Conservation (phyloP, 805 yeast species). For the Sungouiozyma intestinalis region DNA sequence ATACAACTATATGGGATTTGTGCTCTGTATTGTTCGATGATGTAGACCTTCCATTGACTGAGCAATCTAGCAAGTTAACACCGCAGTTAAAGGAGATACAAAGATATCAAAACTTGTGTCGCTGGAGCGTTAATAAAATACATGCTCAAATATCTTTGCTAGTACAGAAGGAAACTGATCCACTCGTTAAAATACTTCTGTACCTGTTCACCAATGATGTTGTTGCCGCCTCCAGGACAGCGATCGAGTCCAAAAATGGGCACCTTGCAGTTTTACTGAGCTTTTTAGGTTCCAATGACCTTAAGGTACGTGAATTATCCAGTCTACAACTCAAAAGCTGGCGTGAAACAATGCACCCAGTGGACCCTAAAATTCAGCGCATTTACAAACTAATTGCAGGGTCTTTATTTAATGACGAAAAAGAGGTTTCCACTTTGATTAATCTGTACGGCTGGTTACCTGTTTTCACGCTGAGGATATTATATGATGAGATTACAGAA, state of each 20-base stretch:
- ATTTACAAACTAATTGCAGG: slow-evolving; percentile 60
- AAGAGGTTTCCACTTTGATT: slow-evolving; percentile 27
- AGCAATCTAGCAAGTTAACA: slow-evolving; percentile 12
- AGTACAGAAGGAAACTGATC: slow-evolving; percentile 28
- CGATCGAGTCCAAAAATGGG: slow-evolving; percentile 49
- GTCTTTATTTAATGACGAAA: slow-evolving; percentile 24
- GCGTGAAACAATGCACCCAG: slow-evolving; percentile 35
- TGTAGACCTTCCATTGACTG: slow-evolving; percentile 7
- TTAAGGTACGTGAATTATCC: slow-evolving; percentile 46
- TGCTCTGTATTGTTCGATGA: slow-evolving; percentile 55
- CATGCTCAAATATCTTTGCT: slow-evolving; percentile 27
- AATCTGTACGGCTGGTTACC: slow-evolving; percentile 56
- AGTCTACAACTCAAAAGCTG: slow-evolving; percentile 54
- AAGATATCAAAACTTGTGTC: slow-evolving; percentile 38
- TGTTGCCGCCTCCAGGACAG: slow-evolving; percentile 48
- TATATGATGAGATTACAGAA: slow-evolving; percentile 45
- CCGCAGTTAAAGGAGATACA: slow-evolving; percentile 20
- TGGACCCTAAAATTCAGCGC: slow-evolving; percentile 44
- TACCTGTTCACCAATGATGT: slow-evolving; percentile 46
- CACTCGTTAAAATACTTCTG: slow-evolving; percentile 42
- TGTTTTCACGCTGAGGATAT: slow-evolving; percentile 46
- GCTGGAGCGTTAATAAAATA: slow-evolving; percentile 47
- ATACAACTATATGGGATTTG: slow-evolving; percentile 39
- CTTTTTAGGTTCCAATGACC: slow-evolving; percentile 60
- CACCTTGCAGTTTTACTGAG: slow-evolving; percentile 67